These are phyloP conservation scores for Ascochyta rabiei DNA, from an alignment of 2,329 filamentous ascomycete genomes.

Conservation along the genomic window DNA sequence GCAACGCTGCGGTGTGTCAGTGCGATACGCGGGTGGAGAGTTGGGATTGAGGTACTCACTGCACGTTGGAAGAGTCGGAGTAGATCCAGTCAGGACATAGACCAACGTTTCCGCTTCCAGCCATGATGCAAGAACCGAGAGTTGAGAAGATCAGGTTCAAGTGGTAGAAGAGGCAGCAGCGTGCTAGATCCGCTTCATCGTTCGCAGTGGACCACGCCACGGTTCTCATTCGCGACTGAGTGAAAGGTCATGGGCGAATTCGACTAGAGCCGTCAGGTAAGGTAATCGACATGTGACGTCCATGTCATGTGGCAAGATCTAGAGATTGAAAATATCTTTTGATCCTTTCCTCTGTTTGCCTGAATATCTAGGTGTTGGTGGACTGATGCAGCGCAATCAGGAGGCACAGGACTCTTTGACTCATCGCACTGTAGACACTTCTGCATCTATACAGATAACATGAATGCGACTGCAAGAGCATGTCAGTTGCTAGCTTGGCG, in stretches of 20 bases:
- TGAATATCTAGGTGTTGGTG: not conserved
- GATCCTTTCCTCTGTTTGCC: not conserved
- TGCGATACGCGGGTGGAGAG: not conserved
- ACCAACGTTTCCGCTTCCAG: no score
- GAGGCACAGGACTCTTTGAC: not conserved
- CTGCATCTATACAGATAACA: no score
- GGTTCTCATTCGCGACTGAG: not conserved
- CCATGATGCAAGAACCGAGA: not conserved
- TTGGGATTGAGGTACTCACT: not conserved
- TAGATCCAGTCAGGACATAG: slow-evolving; percentile 9
- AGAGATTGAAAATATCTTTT: not conserved
- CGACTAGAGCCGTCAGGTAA: not conserved
- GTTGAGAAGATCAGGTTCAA: not conserved
- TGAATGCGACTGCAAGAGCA: no score
- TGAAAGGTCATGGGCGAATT: not conserved
- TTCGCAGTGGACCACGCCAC: not conserved
- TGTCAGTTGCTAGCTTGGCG: no score
- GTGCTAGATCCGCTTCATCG: not conserved
- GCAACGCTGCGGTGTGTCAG: not conserved
- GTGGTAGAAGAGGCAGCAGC: no score
- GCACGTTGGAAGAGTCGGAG: slow-evolving; percentile 2
- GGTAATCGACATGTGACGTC: not conserved
- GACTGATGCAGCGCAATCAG: not conserved
- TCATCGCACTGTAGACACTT: no score
- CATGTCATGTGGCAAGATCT: not conserved